phyloP scores from a whole-genome alignment of 768 basidiomycete genomes.

The Leccinum imitatum region DNA sequence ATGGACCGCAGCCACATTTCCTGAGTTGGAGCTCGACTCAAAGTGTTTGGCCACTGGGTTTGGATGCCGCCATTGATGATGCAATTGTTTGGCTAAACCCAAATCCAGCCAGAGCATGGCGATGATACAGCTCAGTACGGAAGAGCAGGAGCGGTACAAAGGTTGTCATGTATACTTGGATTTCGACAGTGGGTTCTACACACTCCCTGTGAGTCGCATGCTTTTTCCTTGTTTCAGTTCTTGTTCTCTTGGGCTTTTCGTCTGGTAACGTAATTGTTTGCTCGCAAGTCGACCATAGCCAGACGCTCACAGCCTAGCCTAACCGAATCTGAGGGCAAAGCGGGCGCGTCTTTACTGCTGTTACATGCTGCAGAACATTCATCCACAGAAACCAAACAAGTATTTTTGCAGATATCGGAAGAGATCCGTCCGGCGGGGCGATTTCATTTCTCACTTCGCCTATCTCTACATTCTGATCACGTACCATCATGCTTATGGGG shows the following conservation, averaged over 20 bases:
- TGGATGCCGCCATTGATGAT: conserved; percentile 13
- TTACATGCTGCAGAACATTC: background rate
- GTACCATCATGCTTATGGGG: background rate
- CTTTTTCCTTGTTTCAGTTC: background rate
- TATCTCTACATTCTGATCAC: background rate
- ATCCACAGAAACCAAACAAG: background rate
- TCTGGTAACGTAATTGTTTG: background rate
- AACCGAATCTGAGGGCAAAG: background rate
- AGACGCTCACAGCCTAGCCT: background rate
- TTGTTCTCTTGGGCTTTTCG: background rate
- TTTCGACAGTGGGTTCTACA: conserved; percentile 72
- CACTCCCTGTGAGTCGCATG: conserved; percentile 65
- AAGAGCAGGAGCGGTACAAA: conserved; percentile 65
- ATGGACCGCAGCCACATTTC: conserved; percentile 84
- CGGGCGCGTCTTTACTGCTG: background rate
- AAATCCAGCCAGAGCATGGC: conserved; percentile 72
- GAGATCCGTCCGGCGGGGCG: conserved; percentile 26
- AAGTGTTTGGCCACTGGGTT: conserved; percentile 81
- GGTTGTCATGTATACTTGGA: conserved; percentile 70
- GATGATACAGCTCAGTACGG: conserved; percentile 67
- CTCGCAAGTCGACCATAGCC: background rate
- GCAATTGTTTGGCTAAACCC: background rate
- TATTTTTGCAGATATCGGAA: conserved; percentile 13
- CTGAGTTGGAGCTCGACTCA: conserved; percentile 48
- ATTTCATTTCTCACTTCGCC: conserved; percentile 5